Evolutionary conservation across 257 asterid genomes (phyloP).

Genomic region (Rauvolfia tetraphylla): DNA sequence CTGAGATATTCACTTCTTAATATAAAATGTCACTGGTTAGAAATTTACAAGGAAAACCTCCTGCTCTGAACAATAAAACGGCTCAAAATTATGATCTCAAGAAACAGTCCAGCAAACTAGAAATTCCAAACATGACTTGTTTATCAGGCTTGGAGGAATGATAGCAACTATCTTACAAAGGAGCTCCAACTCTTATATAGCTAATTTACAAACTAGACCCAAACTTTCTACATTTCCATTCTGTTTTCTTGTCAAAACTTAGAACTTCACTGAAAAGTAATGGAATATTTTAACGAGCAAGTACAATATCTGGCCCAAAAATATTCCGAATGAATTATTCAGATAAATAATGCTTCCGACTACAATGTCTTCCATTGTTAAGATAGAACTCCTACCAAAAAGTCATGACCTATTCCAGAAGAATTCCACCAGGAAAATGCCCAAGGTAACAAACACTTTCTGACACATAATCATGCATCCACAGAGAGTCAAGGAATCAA

Average conservation of each 20-base stretch:
- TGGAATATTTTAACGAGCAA: not conserved
- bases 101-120: not conserved
- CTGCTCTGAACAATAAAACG: not conserved
- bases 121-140: not conserved
- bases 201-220: not conserved
- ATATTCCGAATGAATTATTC: not conserved
- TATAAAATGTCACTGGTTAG: not conserved
- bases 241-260: not conserved
- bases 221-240: not conserved
- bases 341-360: not conserved
- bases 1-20: not conserved
- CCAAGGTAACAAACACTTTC: not conserved
- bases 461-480: not conserved
- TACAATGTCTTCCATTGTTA: not conserved
- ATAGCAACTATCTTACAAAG: not conserved
- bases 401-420: not conserved
- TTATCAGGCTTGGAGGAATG: not conserved
- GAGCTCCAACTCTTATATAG: not conserved
- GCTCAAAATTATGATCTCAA: not conserved
- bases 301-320: not conserved
- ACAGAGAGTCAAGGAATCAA: conserved; percentile 12
- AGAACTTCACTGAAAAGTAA: not conserved
- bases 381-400: not conserved
- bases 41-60: not conserved
- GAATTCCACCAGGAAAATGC: not conserved